These are phyloP conservation scores for Phytopythium delawarense DNA, from an alignment of 352 stramenopile species.

Conservation along the genomic window DNA sequence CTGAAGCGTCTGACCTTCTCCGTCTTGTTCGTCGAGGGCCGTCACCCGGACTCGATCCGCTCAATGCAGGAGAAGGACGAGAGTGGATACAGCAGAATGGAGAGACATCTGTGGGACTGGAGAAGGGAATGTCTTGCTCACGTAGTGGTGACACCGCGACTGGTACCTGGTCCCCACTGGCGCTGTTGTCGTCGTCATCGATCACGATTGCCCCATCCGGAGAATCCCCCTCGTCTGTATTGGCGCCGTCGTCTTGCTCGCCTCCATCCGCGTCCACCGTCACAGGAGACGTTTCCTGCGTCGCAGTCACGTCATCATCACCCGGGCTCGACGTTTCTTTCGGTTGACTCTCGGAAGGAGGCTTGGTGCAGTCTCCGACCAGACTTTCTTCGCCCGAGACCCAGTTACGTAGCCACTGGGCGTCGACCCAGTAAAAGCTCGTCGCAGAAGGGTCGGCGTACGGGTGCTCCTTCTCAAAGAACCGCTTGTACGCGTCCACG, in stretches of 20 bases:
- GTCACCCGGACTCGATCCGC: neutral
- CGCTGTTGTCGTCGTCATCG: constrained; percentile 10
- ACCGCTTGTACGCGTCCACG: constrained; percentile 49
- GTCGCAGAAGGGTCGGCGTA: constrained; percentile 26
- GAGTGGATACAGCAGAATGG: constrained; percentile 49
- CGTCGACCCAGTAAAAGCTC: constrained; percentile 72
- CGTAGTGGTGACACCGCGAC: constrained; percentile 1
- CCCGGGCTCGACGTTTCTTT: neutral
- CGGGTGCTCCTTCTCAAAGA: constrained; percentile 53
- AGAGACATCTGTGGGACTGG: constrained; percentile 40
- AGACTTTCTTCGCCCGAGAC: constrained; percentile 51
- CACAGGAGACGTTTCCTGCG: neutral
- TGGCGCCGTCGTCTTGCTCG: constrained; percentile 12
- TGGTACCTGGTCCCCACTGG: neutral
- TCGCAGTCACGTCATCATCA: constrained; percentile 4
- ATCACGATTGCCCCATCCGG: constrained; percentile 7
- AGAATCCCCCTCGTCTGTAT: constrained; percentile 14
- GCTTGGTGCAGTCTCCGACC: constrained; percentile 3
- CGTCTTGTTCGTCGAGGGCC: neutral
- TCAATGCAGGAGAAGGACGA: neutral
- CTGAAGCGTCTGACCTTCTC: neutral
- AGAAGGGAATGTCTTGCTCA: constrained; percentile 51
- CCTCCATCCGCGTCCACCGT: constrained; percentile 9
- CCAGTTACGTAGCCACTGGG: constrained; percentile 56
- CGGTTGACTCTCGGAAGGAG: constrained; percentile 4